Percentiles rank a stretch among this genome's conserved stretches.
phyloP scores from a whole-genome alignment of 371 early-diverging fungal species.

The Mucor indicus region DNA sequence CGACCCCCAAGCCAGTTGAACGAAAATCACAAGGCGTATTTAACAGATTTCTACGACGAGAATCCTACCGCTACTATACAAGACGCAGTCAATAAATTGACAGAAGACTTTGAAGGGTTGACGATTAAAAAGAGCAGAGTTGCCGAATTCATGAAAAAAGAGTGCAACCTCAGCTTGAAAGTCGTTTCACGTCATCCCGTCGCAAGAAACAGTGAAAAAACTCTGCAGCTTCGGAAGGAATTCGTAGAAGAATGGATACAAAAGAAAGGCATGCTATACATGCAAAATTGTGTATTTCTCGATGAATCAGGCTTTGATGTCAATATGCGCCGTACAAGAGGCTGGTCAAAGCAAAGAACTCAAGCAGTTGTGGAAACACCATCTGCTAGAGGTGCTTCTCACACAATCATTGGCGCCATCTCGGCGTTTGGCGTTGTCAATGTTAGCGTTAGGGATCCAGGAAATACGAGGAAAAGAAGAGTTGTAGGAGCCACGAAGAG shows the following conservation, averaged over 20 bases:
- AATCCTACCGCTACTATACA: conserved; percentile 1
- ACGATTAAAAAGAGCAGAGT: conserved; percentile 6
- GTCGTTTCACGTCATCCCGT: neutral
- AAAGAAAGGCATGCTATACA: neutral
- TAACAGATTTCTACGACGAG: conserved; percentile 8
- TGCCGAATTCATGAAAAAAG: neutral
- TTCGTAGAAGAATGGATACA: conserved; percentile 1
- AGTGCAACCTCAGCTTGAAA: conserved; percentile 5
- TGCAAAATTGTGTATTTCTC: neutral
- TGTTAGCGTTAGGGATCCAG: conserved; percentile 1
- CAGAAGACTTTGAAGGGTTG: neutral
- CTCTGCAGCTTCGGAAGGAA: neutral
- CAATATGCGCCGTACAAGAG: conserved; percentile 4
- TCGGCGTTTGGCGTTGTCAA: conserved; percentile 10
- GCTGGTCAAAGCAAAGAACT: neutral
- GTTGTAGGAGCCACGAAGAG: conserved; percentile 10
- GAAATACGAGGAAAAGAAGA: conserved; percentile 4
- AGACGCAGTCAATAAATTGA: conserved; percentile 3
- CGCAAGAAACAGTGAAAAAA: conserved; percentile 3
- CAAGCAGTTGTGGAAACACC: neutral
- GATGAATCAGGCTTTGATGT: conserved; percentile 1
- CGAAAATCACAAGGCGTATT: conserved; percentile 3
- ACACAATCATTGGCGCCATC: conserved; percentile 9
- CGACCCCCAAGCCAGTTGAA: conserved; percentile 4
- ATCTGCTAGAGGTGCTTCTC: conserved; percentile 8